Percentiles rank a stretch among this genome's conserved stretches.
These are phyloP conservation scores for Puccinia novopanici DNA, from an alignment of 1,284 basidiomycete species.

Conservation along the genomic window DNA sequence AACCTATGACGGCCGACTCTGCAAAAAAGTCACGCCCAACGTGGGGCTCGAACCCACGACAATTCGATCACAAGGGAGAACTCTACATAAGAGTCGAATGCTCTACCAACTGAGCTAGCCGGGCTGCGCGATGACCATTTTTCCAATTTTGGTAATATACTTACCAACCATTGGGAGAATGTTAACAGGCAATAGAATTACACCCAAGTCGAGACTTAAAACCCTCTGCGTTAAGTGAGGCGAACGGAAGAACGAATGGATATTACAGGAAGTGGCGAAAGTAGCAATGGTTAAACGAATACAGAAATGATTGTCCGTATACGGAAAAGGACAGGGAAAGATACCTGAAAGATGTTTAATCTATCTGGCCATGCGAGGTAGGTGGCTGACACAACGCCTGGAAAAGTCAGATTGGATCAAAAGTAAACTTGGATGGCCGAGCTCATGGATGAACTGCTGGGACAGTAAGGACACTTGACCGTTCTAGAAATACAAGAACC, in stretches of 20 bases:
- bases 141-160: background rate
- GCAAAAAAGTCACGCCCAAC: constrained; percentile 32
- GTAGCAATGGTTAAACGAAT: background rate
- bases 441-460: constrained; percentile 69
- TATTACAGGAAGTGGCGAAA: background rate
- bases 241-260: background rate
- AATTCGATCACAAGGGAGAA: constrained; percentile 37
- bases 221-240: background rate
- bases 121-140: constrained; percentile 52
- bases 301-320: background rate
- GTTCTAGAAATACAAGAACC: constrained; percentile 63
- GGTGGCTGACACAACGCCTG: background rate
- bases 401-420: constrained; percentile 57
- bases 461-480: constrained; percentile 86
- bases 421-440: constrained; percentile 73
- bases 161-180: background rate
- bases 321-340: background rate
- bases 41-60: constrained; percentile 52
- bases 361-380: background rate
- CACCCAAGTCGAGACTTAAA: background rate
- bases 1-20: no score
- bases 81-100: constrained; percentile 58
- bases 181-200: background rate
- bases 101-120: constrained; percentile 60
- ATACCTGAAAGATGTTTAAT: background rate